Percentiles rank a stretch among this genome's conserved stretches.
Evolutionary conservation across 2,329 filamentous ascomycete species (phyloP).

Genomic region (Zelopaecilomyces penicillatus): DNA sequence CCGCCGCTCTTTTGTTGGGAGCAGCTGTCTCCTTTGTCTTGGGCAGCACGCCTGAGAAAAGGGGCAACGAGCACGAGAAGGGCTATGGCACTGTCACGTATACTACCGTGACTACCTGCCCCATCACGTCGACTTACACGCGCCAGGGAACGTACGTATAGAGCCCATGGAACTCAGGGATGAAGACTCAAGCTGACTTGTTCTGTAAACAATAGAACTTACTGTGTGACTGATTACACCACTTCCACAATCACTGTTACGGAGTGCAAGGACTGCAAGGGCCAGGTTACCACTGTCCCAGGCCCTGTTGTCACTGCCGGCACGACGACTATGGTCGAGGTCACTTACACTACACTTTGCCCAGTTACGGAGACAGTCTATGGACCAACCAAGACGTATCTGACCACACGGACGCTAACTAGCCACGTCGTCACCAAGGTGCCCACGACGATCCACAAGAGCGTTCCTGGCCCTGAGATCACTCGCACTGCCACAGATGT

Average conservation of each 20-base stretch:
- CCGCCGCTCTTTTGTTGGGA: too few species aligned
- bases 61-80: conserved; percentile 11
- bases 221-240: conserved; percentile 32
- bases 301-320: conserved; percentile 23
- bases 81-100: conserved; percentile 21
- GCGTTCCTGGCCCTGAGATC: conserved; percentile 17
- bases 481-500: conserved; percentile 25
- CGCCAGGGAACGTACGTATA: conserved; percentile 30
- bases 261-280: conserved; percentile 28
- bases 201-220: conserved; percentile 23
- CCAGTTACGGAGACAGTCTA: conserved; percentile 28
- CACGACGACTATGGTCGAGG: conserved; percentile 24
- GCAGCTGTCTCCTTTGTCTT: too few species aligned
- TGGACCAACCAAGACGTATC: conserved; percentile 23
- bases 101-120: conserved; percentile 37
- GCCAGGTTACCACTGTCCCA: conserved; percentile 27
- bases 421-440: conserved; percentile 20
- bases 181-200: too few species aligned
- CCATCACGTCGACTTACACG: conserved; percentile 35
- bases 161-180: too few species aligned
- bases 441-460: conserved; percentile 22
- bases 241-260: conserved; percentile 37
- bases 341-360: conserved; percentile 32
- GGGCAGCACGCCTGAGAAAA: too few species aligned
- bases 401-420: conserved; percentile 17